Percentiles rank a stretch among this genome's conserved stretches.
These are phyloP conservation scores for Gynostemma pentaphyllum DNA, from an alignment of 306 rosid species.

Conservation along the genomic window DNA sequence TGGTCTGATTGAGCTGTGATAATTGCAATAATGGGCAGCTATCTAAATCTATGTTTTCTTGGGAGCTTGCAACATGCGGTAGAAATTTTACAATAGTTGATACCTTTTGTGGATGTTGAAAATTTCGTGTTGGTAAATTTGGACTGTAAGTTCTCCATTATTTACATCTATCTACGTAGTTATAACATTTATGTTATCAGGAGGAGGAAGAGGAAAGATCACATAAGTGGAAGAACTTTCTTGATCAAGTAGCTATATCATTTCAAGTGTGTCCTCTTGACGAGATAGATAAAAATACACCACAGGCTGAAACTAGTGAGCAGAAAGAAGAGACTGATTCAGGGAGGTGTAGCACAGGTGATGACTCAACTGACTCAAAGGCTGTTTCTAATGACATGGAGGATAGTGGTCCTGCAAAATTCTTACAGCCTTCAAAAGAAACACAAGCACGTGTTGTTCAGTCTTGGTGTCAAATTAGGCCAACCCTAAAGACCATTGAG, in stretches of 20 bases:
- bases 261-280: slow-evolving; percentile 27
- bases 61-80: not conserved
- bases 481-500: slow-evolving; percentile 50
- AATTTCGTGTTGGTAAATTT: not conserved
- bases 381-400: slow-evolving; percentile 25
- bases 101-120: not conserved
- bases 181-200: slow-evolving; percentile 35
- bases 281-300: slow-evolving; percentile 22
- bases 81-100: not conserved
- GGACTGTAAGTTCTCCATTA: not conserved
- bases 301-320: slow-evolving; percentile 28
- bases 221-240: slow-evolving; percentile 59
- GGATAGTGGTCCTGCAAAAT: slow-evolving; percentile 32
- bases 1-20: not conserved
- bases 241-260: slow-evolving; percentile 36
- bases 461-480: slow-evolving; percentile 52
- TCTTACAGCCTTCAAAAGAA: slow-evolving; percentile 31
- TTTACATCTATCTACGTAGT: not conserved
- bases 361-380: slow-evolving; percentile 21
- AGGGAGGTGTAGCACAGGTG: slow-evolving; percentile 25
- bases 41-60: not conserved
- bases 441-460: slow-evolving; percentile 32
- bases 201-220: slow-evolving; percentile 87
- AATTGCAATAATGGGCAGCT: not conserved
- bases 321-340: slow-evolving; percentile 23